These are phyloP conservation scores for Nemania sp. DNA, from an alignment of 2,329 filamentous ascomycete species.

Conservation along the genomic window DNA sequence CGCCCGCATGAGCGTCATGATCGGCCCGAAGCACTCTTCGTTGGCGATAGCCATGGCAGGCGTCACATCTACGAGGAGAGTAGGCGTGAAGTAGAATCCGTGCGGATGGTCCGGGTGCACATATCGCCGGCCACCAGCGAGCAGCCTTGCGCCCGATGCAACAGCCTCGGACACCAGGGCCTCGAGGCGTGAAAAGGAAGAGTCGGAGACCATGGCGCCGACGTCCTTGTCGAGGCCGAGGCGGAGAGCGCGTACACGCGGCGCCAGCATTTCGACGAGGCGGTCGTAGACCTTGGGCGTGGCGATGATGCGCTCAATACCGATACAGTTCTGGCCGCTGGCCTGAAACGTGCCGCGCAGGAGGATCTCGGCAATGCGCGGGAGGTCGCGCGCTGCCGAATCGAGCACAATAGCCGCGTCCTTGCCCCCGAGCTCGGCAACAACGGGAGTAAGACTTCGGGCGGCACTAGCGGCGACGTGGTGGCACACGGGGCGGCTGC, in stretches of 20 bases:
- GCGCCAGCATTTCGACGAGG: constrained; percentile 70
- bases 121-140: constrained; percentile 76
- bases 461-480: constrained; percentile 86
- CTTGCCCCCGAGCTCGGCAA: constrained; percentile 92
- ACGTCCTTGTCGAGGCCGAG: constrained; percentile 80
- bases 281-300: constrained; percentile 74
- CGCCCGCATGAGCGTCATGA: constrained; percentile 84
- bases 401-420: constrained; percentile 90
- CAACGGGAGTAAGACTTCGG: constrained; percentile 81
- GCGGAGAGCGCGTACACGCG: constrained; percentile 73
- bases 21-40: constrained; percentile 88
- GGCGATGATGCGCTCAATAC: constrained; percentile 89
- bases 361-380: constrained; percentile 77
- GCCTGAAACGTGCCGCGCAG: constrained; percentile 94
- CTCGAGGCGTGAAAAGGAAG: constrained; percentile 76
- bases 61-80: constrained; percentile 87
- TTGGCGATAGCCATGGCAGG: constrained; percentile 83
- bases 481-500: constrained; percentile 82
- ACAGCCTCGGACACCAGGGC: constrained; percentile 77
- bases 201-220: constrained; percentile 84
- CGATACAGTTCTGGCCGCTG: constrained; percentile 95
- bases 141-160: constrained; percentile 73
- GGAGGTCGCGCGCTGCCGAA: constrained; percentile 67
- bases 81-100: constrained; percentile 92
- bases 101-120: constrained; percentile 71